Base-by-base conservation (phyloP, 2,329 filamentous ascomycete genomes). In the Tolypocladium pustulatum region DNA sequence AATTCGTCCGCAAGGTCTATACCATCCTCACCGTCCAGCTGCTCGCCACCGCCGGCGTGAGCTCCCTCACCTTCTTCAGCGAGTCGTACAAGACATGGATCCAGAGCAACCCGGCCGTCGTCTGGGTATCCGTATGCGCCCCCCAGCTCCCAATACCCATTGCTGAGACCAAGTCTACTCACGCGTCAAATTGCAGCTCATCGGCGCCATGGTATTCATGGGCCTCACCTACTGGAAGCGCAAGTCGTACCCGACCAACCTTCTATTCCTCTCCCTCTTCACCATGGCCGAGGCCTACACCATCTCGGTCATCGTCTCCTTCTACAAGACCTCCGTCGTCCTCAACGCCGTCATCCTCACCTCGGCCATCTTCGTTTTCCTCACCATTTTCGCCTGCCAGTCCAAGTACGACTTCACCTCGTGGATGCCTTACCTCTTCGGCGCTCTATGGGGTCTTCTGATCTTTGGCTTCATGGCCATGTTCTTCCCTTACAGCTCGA, bases 1-100 rank as follows among this genome's bases (percentile, higher is more conserved):
- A 94, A 75, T 99, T 97, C 74, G 82, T 96, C 67, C 88, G 92
- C 75, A 97, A 97, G 80, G 94, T 99, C 71, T 99, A 99, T 77
- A 88, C 91, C 60, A 99, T 99, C 74, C 81, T 99, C 76, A 96
- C 94, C n/a, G 86, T 91, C 56, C 94, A 99, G 73, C 86, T 99
- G 57, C 79, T 97, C 69, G 85, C 88, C 59, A 99, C 94, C 9
- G 88, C 87, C 41, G 81, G 83, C 62, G 81, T 97, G 65, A 91
- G 89, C 76, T 83, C 87, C 61, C 76, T 97, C 66, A 94, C 89
- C 65, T 97, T 97, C 81, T 89, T 90, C 75, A 95, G 84, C 76
- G 68, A 75, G 13, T 76, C 79, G 59, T 99, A 97, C 80, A 90
- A 87, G 72, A 68, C 67, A 56, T 99, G 92, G 91, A 93, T 99